phyloP scores from a whole-genome alignment of 805 yeast species.

The Starmerella potacharoeniae region DNA sequence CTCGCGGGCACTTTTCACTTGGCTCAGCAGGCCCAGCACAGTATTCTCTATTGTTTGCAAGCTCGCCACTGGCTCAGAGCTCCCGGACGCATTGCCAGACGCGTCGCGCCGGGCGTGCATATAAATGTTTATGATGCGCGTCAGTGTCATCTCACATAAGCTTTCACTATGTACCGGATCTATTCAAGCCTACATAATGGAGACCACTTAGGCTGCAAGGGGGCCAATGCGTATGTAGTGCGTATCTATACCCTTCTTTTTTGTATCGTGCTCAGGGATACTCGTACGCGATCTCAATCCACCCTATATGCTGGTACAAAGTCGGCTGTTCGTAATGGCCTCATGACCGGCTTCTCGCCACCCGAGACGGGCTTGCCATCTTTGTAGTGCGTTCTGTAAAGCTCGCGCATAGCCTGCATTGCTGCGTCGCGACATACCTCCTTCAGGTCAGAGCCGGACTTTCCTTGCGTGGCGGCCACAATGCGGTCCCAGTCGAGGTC shows the following conservation, averaged over 20 bases:
- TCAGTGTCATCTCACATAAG: neutral
- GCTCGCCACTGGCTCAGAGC: neutral
- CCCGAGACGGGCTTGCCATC: neutral
- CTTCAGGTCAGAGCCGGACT: conserved; percentile 83
- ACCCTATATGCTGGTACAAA: conserved; percentile 29
- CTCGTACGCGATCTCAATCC: neutral
- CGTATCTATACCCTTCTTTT: neutral
- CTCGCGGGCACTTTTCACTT: neutral
- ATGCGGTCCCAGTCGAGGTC: conserved; percentile 51
- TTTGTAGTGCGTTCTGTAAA: conserved; percentile 36
- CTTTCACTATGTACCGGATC: too few relatives aligned
- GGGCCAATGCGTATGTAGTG: too few relatives aligned
- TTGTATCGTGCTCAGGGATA: neutral
- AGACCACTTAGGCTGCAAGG: too few relatives aligned
- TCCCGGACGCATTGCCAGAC: neutral
- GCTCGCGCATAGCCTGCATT: conserved; percentile 76
- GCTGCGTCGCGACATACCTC: conserved; percentile 93
- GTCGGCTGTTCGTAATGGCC: conserved; percentile 56
- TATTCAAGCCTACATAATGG: too few relatives aligned
- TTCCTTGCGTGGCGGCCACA: conserved; percentile 55
- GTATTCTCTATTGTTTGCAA: neutral
- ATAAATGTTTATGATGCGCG: neutral
- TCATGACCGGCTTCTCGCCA: conserved; percentile 31
- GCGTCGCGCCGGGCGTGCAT: neutral
- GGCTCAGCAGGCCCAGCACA: conserved; percentile 20